A percentile compares a stretch with the other conserved stretches of the same genome.
These are phyloP conservation scores for Orbilia brochopaga DNA, from an alignment of 2,329 filamentous ascomycete species.

Conservation along the genomic window DNA sequence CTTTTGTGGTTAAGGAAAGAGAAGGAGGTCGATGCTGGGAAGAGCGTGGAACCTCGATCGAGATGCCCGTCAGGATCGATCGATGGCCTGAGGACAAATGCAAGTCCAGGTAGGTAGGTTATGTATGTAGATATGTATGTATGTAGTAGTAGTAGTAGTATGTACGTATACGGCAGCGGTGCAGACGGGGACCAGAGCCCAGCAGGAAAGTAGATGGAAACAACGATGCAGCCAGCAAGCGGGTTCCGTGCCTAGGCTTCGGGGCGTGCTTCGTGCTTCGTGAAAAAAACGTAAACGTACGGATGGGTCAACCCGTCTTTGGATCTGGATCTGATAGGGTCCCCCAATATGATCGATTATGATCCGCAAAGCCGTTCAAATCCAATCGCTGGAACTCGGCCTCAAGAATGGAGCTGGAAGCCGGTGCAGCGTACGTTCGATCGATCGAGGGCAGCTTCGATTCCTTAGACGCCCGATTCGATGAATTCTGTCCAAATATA, in stretches of 20 bases:
- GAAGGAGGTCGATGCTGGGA: constrained; percentile 7
- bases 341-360: too few species aligned
- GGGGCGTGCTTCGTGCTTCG: too few species aligned
- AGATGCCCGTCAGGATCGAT: constrained; percentile 14
- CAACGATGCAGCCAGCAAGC: constrained; percentile 20
- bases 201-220: constrained; percentile 12
- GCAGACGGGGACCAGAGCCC: too few species aligned
- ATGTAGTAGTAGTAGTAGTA: too few species aligned
- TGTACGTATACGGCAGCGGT: too few species aligned
- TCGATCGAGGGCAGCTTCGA: too few species aligned
- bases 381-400: neutral
- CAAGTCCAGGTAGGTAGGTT: constrained; percentile 11
- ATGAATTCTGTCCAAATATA: too few species aligned
- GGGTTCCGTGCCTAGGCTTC: constrained; percentile 34
- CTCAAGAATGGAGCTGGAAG: neutral
- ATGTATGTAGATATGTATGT: too few species aligned
- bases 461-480: too few species aligned
- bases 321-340: constrained; percentile 21
- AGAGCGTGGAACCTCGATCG: neutral
- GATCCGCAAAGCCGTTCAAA: constrained; percentile 25
- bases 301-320: constrained; percentile 26
- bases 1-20: constrained; percentile 14
- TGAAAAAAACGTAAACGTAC: too few species aligned
- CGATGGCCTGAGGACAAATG: constrained; percentile 9
- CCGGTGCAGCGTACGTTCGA: too few species aligned